Conservation (phyloP, 331 rosid genomes). For the Ulmus americana region DNA sequence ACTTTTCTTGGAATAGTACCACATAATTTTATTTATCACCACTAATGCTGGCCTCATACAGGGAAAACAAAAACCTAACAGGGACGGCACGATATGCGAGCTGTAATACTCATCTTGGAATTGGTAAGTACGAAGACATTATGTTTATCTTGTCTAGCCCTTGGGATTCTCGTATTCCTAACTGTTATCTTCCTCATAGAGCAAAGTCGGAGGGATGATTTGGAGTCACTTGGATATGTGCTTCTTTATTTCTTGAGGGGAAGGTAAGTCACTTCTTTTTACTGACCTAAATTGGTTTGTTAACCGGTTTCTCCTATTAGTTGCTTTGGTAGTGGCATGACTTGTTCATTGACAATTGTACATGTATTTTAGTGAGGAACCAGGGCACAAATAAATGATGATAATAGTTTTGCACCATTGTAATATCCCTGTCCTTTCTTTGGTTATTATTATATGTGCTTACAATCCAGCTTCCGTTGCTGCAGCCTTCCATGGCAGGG, state of each 20-base stretch:
- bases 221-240: conserved; percentile 95
- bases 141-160: not conserved
- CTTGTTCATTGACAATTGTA: not conserved
- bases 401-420: not conserved
- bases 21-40: not conserved
- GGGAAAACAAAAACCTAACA: conserved; percentile 87
- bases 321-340: not conserved
- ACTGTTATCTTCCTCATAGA: conserved; percentile 41
- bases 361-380: not conserved
- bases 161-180: conserved; percentile 7
- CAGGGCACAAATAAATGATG: not conserved
- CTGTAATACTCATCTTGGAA: conserved; percentile 95
- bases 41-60: conserved; percentile 25
- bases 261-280: conserved; percentile 44
- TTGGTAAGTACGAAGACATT: conserved; percentile 50
- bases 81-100: conserved; percentile 97
- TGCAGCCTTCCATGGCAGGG: conserved; percentile 99
- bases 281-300: not conserved
- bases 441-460: not conserved
- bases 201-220: conserved; percentile 96
- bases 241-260: conserved; percentile 91
- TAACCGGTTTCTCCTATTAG: not conserved
- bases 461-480: conserved; percentile 15
- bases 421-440: not conserved
- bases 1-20: not conserved